Evolutionary conservation across 306 rosid genomes (phyloP).

Genomic region (Citrullus amarus): DNA sequence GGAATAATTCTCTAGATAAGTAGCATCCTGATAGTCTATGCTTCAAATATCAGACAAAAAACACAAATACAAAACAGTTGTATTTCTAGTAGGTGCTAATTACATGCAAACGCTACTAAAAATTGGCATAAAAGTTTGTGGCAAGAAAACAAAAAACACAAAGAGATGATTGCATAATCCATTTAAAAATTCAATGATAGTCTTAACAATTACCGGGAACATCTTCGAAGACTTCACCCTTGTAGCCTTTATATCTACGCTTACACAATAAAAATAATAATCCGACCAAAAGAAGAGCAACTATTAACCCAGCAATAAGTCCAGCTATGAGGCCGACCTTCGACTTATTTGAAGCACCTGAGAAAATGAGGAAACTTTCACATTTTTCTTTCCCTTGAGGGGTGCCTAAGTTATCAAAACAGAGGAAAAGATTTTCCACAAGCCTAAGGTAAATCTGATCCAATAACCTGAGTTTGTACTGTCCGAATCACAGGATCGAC

Average conservation of each 20-base stretch:
- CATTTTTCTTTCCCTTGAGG: background rate
- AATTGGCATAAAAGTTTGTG: background rate
- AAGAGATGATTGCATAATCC: background rate
- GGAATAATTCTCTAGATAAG: background rate
- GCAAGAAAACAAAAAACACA: background rate
- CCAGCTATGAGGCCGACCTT: conserved; percentile 65
- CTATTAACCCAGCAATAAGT: conserved; percentile 38
- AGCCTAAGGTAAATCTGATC: conserved; percentile 9
- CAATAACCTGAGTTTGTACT: conserved; percentile 48
- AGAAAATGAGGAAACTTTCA: conserved; percentile 12
- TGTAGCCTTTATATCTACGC: conserved; percentile 50
- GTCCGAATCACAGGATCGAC: conserved; percentile 39
- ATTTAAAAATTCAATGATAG: conserved; percentile 12
- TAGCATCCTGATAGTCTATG: background rate
- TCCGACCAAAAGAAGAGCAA: conserved; percentile 37
- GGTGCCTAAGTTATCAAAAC: background rate
- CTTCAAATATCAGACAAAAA: background rate
- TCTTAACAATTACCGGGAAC: conserved; percentile 61
- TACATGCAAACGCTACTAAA: background rate
- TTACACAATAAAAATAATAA: conserved; percentile 46
- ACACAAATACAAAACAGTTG: background rate
- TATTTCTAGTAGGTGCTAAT: background rate
- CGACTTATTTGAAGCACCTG: conserved; percentile 50
- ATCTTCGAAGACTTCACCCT: conserved; percentile 71
- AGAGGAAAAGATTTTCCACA: background rate